These are phyloP conservation scores for Trametes elegans DNA, from an alignment of 768 basidiomycete genomes.

Conservation along the genomic window DNA sequence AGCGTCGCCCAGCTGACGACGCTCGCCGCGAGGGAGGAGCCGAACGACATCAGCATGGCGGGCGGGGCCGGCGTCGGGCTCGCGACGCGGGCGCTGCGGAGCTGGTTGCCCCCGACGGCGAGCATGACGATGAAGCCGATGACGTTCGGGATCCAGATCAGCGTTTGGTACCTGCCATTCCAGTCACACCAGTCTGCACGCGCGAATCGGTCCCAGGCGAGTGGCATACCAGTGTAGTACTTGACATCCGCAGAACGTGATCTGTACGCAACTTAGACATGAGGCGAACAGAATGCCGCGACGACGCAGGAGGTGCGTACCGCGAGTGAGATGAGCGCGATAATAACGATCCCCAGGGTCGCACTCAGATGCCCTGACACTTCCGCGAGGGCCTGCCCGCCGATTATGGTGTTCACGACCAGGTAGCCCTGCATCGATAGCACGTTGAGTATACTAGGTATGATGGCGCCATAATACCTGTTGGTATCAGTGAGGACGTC, in stretches of 20 bases:
- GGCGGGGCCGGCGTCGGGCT: conserved; percentile 29
- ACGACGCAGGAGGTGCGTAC: conserved; percentile 14
- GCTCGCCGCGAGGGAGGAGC: conserved; percentile 42
- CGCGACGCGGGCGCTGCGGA: conserved; percentile 24
- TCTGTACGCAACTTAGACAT: conserved; percentile 5
- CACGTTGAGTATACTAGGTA: conserved; percentile 42
- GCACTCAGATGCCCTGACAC: conserved; percentile 29
- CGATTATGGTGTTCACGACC: conserved; percentile 47
- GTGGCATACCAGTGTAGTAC: conserved; percentile 32
- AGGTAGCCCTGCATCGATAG: conserved; percentile 46
- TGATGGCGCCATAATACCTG: conserved; percentile 41
- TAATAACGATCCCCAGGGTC: conserved; percentile 43
- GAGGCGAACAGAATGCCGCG: no score
- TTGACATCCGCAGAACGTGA: conserved; percentile 35
- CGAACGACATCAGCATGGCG: conserved; percentile 40
- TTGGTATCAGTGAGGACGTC: no score
- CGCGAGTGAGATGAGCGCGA: conserved; percentile 37
- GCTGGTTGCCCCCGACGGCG: conserved; percentile 35
- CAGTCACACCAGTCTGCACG: neutral
- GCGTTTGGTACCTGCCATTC: conserved; percentile 32
- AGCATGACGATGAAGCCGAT: conserved; percentile 38
- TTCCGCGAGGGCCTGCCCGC: conserved; percentile 45
- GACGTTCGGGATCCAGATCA: conserved; percentile 41
- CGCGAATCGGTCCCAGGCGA: neutral
- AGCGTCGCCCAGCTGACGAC: conserved; percentile 42